Conservation (phyloP, 1,284 basidiomycete species). For the Austroboletus novae-zelandiae region DNA sequence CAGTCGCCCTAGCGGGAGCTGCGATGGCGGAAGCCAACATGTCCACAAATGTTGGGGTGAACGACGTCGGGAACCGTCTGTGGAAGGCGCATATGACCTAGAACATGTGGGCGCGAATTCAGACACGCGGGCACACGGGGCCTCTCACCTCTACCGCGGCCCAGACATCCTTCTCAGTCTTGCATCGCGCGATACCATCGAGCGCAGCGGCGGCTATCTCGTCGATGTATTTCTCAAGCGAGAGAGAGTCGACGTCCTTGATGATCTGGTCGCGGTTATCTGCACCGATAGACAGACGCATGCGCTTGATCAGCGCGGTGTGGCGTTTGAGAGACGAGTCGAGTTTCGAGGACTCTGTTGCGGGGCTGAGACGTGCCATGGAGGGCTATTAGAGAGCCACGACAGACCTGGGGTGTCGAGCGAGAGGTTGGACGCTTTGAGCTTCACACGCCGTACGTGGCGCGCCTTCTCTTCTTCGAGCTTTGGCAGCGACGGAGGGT, state of each 20-base stretch:
- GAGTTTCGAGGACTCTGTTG: slow-evolving; percentile 60
- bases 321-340: slow-evolving; percentile 95
- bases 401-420: slow-evolving; percentile 46
- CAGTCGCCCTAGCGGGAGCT: slow-evolving; percentile 56
- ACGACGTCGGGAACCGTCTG: slow-evolving; percentile 78
- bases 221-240: slow-evolving; percentile 94
- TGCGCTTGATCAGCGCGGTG: slow-evolving; percentile 88
- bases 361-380: slow-evolving; percentile 7
- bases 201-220: slow-evolving; percentile 87
- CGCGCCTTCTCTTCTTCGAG: slow-evolving; percentile 63
- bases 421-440: slow-evolving; percentile 54
- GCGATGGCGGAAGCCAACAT: slow-evolving; percentile 67
- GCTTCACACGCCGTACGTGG: slow-evolving; percentile 50
- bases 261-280: slow-evolving; percentile 84
- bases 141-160: slow-evolving; percentile 83
- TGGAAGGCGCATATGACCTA: slow-evolving; percentile 90
- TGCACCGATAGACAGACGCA: slow-evolving; percentile 74
- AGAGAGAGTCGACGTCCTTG: slow-evolving; percentile 88
- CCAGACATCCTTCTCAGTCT: slow-evolving; percentile 87
- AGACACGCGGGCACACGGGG: neutral
- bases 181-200: slow-evolving; percentile 85
- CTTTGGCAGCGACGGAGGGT: slow-evolving; percentile 31
- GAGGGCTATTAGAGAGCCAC: slow-evolving; percentile 9
- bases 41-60: slow-evolving; percentile 72
- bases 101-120: slow-evolving; percentile 5